Conservation (phyloP, 2,329 filamentous ascomycete genomes). For the Ceratocystiopsis brevicomis region DNA sequence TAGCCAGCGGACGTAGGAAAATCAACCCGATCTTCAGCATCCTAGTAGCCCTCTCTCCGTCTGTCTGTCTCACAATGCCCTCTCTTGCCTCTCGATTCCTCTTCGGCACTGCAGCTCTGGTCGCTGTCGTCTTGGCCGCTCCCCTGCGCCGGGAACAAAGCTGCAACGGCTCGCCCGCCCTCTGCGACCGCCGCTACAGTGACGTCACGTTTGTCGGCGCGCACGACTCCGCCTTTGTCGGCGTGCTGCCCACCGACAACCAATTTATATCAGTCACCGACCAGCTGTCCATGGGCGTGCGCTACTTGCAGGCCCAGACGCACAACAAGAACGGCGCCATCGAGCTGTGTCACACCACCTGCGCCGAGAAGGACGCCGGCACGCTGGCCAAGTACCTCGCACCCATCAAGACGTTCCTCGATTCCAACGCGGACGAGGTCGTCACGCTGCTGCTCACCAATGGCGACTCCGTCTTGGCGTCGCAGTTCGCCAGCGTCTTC, state of each 20-base stretch:
- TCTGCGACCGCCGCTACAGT: slow-evolving; percentile 38
- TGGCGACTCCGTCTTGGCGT: slow-evolving; percentile 34
- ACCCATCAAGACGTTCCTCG: slow-evolving; percentile 41
- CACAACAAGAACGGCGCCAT: slow-evolving; percentile 32
- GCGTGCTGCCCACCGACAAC: slow-evolving; percentile 33
- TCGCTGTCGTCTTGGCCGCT: not conserved
- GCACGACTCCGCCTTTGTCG: slow-evolving; percentile 48
- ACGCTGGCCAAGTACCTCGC: slow-evolving; percentile 33
- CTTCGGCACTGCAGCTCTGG: not conserved
- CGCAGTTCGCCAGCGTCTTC: slow-evolving; percentile 36
- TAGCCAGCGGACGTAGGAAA: too few species aligned
- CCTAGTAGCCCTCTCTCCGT: too few species aligned
- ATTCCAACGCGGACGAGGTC: slow-evolving; percentile 38
- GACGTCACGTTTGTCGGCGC: slow-evolving; percentile 42
- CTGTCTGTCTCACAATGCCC: not conserved
- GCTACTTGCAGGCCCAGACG: slow-evolving; percentile 46
- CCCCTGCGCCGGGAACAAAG: slow-evolving; percentile 2
- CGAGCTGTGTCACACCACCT: slow-evolving; percentile 46
- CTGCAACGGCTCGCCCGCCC: slow-evolving; percentile 39
- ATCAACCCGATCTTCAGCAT: not conserved
- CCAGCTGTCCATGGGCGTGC: slow-evolving; percentile 42
- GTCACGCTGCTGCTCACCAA: slow-evolving; percentile 46
- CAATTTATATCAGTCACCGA: slow-evolving; percentile 38
- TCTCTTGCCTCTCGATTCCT: not conserved
- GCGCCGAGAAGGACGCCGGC: slow-evolving; percentile 39